Base-by-base conservation (phyloP, 805 yeast genomes). In the Candida broadrunensis region DNA sequence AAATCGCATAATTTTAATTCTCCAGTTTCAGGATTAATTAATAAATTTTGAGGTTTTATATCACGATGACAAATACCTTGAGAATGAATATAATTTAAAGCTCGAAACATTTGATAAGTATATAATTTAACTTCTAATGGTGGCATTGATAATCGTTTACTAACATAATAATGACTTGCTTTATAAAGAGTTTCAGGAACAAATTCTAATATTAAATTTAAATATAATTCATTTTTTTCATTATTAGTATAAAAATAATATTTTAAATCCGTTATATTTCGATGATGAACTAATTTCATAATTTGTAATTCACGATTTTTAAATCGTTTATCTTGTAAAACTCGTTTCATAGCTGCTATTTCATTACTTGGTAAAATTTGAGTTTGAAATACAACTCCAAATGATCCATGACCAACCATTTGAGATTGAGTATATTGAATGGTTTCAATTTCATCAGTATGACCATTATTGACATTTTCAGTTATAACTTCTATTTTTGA, bases 331-430 rank as follows among this genome's bases (percentile, higher is more conserved):
- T 93, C 99, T 61, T 93, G 98, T 19, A 91, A 73, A n/a, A 93
- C 99, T 52, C 95, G 79, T 65, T 93, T 93, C 58, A 93, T 88
- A 37, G 99, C 99, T 15, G 91, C 95, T 32, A 81, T 77, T 52
- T 83, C 86, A 45, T 85, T 81, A 17, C 85, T 74, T 14, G 91
- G 89, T 45, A 78, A 57, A 30, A 93, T 71, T 44, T 78, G 81
- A 5, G 96, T 88, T 51, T 88, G 93, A 60, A 88, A 89, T n/a
- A 93, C 99, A 25, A 89, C 90, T 2, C 99, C 99, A 68, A 93
- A 93, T n/a, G 98, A 90, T 9, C 99, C 99, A 63, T 88, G 95
- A n/a, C 99, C 99, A 32, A 91, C 93, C 75, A 90, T 89, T 50
- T 87, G 85, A 31, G 87, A 78, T 54, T 84, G 88, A 14, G 90